Evolutionary conservation across 169 alveolate species (phyloP).

Genomic region (Besnoitia besnoiti): DNA sequence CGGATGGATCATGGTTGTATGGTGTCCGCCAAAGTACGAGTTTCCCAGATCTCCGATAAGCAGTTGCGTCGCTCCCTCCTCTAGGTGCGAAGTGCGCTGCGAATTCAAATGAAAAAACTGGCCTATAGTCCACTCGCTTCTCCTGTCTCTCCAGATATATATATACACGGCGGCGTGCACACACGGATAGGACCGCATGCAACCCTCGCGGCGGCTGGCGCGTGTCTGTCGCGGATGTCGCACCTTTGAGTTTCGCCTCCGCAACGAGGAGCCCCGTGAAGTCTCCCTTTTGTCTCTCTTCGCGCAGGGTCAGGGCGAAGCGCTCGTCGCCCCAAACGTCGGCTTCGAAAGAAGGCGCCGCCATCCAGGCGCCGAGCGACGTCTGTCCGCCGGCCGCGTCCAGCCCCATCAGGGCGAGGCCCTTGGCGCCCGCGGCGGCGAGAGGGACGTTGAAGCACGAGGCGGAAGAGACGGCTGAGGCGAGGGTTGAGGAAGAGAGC

Average conservation of each 20-base stretch:
- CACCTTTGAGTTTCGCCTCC: background rate
- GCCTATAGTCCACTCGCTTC: no score
- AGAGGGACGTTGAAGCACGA: background rate
- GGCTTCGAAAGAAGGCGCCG: background rate
- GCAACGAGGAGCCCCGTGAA: background rate
- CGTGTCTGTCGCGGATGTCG: no score
- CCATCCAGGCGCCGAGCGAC: conserved; percentile 2
- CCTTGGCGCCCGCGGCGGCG: conserved; percentile 10
- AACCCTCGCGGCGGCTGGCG: no score
- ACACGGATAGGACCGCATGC: no score
- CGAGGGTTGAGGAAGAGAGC: conserved; percentile 27
- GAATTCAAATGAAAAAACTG: no score
- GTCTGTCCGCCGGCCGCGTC: background rate
- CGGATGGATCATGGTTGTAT: no score
- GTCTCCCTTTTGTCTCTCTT: background rate
- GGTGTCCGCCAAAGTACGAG: no score
- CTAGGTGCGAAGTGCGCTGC: no score
- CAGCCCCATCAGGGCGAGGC: background rate
- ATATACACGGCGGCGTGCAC: no score
- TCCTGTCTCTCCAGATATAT: no score
- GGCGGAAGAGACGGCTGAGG: conserved; percentile 14
- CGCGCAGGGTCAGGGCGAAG: background rate
- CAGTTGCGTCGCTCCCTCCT: no score
- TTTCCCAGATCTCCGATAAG: no score
- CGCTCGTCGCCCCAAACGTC: conserved; percentile 50